Evolutionary conservation across 2,329 filamentous ascomycete genomes (phyloP), one percentile per base, ranked within the genome.

Genomic region (Knoxdaviesia capensis): DNA sequence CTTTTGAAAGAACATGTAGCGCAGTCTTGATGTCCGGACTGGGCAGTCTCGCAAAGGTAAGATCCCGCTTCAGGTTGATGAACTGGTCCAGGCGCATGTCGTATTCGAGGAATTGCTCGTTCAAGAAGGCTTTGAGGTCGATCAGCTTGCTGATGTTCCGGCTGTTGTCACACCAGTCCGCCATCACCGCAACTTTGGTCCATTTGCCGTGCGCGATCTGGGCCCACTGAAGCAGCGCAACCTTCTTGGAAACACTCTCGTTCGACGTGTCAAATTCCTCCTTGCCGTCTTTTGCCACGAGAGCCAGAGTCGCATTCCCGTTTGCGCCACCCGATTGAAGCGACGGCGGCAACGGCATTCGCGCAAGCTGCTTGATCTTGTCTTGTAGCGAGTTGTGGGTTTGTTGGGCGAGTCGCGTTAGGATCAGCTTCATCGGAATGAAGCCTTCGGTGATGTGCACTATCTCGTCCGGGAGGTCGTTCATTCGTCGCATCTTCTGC

Each of bases 11-110:
- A 30, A 94, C 70, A 51, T 94, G 78, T 38, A 94, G 64, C 6
- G 90, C 88, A 20, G 86, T 94, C 56, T 80, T 81, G 41, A 98
- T 66, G 60, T 98, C 92, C 2, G 90, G 90, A 53, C 86, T 88
- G 4, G 83, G 84, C 53, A 93, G 68, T 51, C 86, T 80, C 37
- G 81, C 81, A 51, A 66, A 68, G 7, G 71, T 69, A 48, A 92
- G 68, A 50, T 79, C 74, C 47, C 75, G 65, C 59, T 88, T 93
- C 53, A 88, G 68, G 38, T 80, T 69, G 41, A 77, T 72, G 50
- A 88, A 65, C 43, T 71, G 68, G 46, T 71, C 67, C 39, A 84
- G 64, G 6, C 74, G 69, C 6, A 59, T 55, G 44, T 71, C 65
- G 51, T 79, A 87, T 36, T 69, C 60, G 39, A 66, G 58, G 46